Evolutionary conservation across 148 eudicot species (phyloP).

Genomic region (Amaranthus palmeri): DNA sequence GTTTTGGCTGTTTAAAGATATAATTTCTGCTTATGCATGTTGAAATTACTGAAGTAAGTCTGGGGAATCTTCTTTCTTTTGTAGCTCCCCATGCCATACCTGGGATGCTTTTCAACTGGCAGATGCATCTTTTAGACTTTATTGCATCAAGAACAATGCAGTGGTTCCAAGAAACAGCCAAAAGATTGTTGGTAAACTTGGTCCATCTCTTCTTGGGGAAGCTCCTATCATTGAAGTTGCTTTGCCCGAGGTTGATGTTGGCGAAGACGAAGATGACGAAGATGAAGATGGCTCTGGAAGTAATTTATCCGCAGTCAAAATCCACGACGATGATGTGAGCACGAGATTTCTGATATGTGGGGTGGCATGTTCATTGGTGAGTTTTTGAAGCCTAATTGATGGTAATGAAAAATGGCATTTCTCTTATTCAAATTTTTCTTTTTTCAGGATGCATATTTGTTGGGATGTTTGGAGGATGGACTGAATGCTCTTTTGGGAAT

Average conservation of each 20-base stretch:
- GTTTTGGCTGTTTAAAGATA: too few species aligned
- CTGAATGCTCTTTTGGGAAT: slow-evolving; percentile 80
- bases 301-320: slow-evolving; percentile 67
- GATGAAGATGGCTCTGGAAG: slow-evolving; percentile 58
- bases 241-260: slow-evolving; percentile 53
- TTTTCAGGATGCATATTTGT: slow-evolving; percentile 62
- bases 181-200: slow-evolving; percentile 37
- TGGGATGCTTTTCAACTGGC: slow-evolving; percentile 97
- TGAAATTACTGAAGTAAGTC: background rate
- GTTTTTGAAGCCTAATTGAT: slow-evolving; percentile 19
- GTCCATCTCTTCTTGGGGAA: slow-evolving; percentile 80
- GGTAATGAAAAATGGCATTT: slow-evolving; percentile 8
- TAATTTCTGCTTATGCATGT: background rate
- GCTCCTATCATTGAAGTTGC: slow-evolving; percentile 65
- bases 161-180: slow-evolving; percentile 40
- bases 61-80: slow-evolving; percentile 8
- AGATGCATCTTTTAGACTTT: slow-evolving; percentile 72
- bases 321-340: slow-evolving; percentile 74
- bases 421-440: slow-evolving; percentile 20
- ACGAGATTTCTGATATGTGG: slow-evolving; percentile 87
- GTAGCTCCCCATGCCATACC: slow-evolving; percentile 84
- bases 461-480: slow-evolving; percentile 87
- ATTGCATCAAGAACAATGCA: slow-evolving; percentile 62
- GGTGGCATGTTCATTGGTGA: slow-evolving; percentile 58
- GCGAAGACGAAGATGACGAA: slow-evolving; percentile 13